These are phyloP conservation scores for Solanum phureja DNA, from an alignment of 257 asterid genomes.

Conservation along the genomic window DNA sequence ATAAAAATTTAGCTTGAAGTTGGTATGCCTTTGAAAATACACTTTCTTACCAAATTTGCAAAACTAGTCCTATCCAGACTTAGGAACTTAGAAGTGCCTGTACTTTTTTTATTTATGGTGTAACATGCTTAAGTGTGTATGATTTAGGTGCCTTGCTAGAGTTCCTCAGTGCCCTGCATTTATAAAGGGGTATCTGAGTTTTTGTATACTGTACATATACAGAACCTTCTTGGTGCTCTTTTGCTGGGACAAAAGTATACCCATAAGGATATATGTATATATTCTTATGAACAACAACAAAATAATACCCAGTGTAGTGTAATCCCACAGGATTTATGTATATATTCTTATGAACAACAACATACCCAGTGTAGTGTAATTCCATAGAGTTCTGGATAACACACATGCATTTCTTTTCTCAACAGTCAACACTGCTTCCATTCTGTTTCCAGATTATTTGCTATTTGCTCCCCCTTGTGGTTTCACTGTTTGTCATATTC, in stretches of 20 bases:
- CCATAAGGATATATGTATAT: background rate
- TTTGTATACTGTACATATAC: background rate
- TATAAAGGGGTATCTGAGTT: background rate
- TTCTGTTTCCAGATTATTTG: background rate
- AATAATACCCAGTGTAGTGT: no score
- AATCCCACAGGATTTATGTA: no score
- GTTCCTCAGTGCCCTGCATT: background rate
- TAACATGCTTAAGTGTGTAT: background rate
- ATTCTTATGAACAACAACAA: background rate
- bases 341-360: background rate
- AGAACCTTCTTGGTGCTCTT: background rate
- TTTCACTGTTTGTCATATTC: background rate
- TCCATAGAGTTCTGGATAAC: background rate
- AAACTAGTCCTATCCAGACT: background rate
- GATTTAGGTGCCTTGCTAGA: background rate
- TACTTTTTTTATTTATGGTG: background rate
- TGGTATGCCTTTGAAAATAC: background rate
- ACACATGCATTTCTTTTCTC: background rate
- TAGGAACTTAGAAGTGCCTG: background rate
- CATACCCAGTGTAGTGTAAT: background rate
- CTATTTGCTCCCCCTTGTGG: background rate
- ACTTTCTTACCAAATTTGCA: background rate
- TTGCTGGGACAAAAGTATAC: background rate
- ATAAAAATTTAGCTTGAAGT: background rate
- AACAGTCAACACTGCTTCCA: background rate